Evolutionary conservation across 495 filamentous ascomycete species (phyloP), one percentile per base, ranked within the genome.

Genomic region (Penicillium nucicola): DNA sequence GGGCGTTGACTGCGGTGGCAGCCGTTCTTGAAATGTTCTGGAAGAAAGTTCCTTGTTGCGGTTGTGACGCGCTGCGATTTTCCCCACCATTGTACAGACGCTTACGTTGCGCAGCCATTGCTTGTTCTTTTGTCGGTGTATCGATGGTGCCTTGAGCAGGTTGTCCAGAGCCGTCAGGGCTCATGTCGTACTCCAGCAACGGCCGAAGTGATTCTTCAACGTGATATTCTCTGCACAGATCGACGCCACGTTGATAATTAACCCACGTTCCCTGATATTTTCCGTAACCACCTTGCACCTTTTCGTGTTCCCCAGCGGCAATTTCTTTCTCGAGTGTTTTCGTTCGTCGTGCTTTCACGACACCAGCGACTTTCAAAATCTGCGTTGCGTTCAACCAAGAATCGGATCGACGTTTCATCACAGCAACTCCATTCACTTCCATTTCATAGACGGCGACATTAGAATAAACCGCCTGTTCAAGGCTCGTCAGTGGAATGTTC

Each of bases 251-350:
- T 35, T 88, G 83, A 61, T 92, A 97, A 55, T 86, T 89, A 45
- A 97, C 93, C 93, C 93, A 98, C 3, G 93, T 98, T 15, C 93
- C 93, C 70, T 98, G 93, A 60, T 97, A 98, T 76, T 96, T 96
- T 42, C 93, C 93, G 62, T 98, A 98, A 7, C 93, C 95, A 10
- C 93, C 93, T 62, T 98, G 93, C 7, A 98, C 92, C 74, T 97
- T 98, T 63, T 98, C 93, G 66, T 98, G 92, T 58, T 93, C 88
- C 48, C 93, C 93, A 0, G 85, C 91, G 41, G 95, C 82, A 48
- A 98, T 97, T 68, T 97, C 93, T 68, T 96, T 97, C 65, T 98
- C 93, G 35, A 98, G 75, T 7, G 97, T 92, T 70, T 98, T 98
- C 39, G 93, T 97, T 42, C 93, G 83, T 62, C 95, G 92, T 34